Percentiles rank a stretch among this genome's conserved stretches.
phyloP scores from a whole-genome alignment of 2,329 filamentous ascomycete species.

The Colletotrichum lini region DNA sequence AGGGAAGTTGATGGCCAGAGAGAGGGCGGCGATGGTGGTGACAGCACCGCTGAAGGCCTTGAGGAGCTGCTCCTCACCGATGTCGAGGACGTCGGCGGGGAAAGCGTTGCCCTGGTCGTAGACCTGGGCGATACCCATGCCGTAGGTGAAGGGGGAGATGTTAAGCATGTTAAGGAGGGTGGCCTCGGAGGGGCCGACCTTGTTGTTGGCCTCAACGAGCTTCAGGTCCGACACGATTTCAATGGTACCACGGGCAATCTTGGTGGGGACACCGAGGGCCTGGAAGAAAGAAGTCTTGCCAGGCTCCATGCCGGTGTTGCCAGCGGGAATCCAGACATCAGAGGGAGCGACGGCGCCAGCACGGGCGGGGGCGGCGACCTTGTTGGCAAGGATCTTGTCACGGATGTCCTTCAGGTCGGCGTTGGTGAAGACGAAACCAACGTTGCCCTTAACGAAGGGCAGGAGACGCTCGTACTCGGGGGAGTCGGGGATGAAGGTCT shows the following conservation, averaged over 20 bases:
- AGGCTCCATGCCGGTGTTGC: conserved; percentile 99
- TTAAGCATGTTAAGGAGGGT: conserved; percentile 99
- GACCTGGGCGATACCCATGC: conserved; percentile 95
- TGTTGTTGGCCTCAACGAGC: conserved; percentile 92
- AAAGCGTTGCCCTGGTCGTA: conserved; percentile 98
- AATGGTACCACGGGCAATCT: conserved; percentile 99
- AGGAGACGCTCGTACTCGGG: conserved; percentile 99
- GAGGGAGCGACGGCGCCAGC: conserved; percentile 94
- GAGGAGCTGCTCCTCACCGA: conserved; percentile 94
- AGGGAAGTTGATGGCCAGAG: conserved; percentile 93
- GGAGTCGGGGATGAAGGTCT: conserved; percentile 90
- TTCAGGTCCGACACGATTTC: conserved; percentile 99
- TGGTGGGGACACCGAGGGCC: conserved; percentile 99
- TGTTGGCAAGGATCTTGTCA: conserved; percentile 96
- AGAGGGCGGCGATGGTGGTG: conserved; percentile 89
- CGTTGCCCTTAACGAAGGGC: conserved; percentile 95
- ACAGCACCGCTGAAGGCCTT: conserved; percentile 86
- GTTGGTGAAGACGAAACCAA: conserved; percentile 99
- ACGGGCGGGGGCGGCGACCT: conserved; percentile 97
- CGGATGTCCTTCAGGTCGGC: conserved; percentile 90
- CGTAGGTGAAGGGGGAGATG: conserved; percentile 99
- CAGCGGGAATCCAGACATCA: conserved; percentile 96
- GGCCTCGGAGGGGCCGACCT: conserved; percentile 99
- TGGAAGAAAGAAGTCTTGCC: conserved; percentile 99
- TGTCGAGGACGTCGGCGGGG: conserved; percentile 87